These are phyloP conservation scores for Stevia rebaudiana DNA, from an alignment of 140 eudicot genomes.

Conservation along the genomic window DNA sequence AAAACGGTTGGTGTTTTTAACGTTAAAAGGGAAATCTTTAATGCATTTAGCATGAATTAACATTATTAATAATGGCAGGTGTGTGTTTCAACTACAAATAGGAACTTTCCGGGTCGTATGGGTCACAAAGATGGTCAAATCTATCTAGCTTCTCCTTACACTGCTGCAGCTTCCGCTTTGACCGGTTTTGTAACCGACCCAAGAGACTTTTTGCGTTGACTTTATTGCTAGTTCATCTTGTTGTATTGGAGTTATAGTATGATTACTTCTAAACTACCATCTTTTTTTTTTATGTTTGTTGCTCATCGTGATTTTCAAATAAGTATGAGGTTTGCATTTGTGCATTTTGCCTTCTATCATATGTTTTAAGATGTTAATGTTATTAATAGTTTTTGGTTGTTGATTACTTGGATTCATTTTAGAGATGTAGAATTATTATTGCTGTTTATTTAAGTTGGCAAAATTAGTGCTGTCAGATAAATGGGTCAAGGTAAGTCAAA, in stretches of 20 bases:
- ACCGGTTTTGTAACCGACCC: slow-evolving; percentile 98
- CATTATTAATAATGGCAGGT: slow-evolving; percentile 46
- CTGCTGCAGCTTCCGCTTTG: slow-evolving; percentile 98
- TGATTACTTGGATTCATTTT: background rate
- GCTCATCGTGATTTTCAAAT: background rate
- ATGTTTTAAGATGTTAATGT: background rate
- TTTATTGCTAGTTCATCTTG: slow-evolving; percentile 9
- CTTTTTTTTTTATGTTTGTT: slow-evolving; percentile 8
- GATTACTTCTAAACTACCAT: background rate
- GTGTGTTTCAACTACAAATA: slow-evolving; percentile 93
- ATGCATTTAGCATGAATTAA: background rate
- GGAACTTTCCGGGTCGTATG: slow-evolving; percentile 99
- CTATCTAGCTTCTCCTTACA: slow-evolving; percentile 92
- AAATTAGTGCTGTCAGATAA: background rate
- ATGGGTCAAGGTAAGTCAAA: background rate
- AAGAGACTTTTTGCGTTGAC: slow-evolving; percentile 72
- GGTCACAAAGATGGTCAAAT: slow-evolving; percentile 98
- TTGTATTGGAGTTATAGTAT: slow-evolving; percentile 13
- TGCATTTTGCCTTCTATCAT: background rate
- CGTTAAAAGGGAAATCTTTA: background rate
- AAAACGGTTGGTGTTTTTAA: slow-evolving; percentile 1
- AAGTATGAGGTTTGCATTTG: background rate
- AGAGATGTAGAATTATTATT: background rate
- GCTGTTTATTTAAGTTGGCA: background rate
- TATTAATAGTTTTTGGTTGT: background rate